Evolutionary conservation across 805 yeast species (phyloP), one percentile per base, ranked within the genome.

Genomic region (Yarrowia porcina): DNA sequence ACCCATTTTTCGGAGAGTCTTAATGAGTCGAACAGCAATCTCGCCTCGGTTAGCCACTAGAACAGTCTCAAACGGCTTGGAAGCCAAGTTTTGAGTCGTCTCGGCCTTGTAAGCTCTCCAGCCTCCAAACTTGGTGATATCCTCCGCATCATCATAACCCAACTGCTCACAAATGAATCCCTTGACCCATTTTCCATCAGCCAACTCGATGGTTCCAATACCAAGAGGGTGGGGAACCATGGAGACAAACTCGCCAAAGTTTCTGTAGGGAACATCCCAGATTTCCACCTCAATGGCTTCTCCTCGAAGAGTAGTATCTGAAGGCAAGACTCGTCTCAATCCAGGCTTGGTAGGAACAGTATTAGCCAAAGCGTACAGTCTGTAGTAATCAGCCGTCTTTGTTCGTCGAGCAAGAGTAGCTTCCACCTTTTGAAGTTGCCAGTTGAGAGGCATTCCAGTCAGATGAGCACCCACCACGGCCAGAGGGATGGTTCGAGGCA

Each of bases 401-500:
- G 96, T 86, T 27, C 83, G 79, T 67, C 81, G 78, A 4, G 87
- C 70, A 63, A 89, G 83, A 1, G 83, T 75, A 30, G 98, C 98
- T 69, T 86, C 83, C 47, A 87, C 94, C 73, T 88, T 83, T 69
- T 88, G 87, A 65, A 93, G 80, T 77, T 93, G 99, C 97, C 97
- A 92, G 75, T 93, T 91, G 68, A 93, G 80, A 52, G 91, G 91
- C 79, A 90, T 82, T 0, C 97, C 97, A 63, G 84, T 79, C 67
- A 94, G 80, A 72, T 93, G 99, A 52, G 97, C 97, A 63, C 99
- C 99, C 52, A 93, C 98, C 36, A 94, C 99, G 0, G 97, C 97
- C 64, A 93, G 76, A 65, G 86, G 81, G 65, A 90, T 79, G 10
- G 82, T 77, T 33, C 75, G 66, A 1, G 78, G 73, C 27, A 76